Evolutionary conservation across 805 yeast genomes (phyloP).

Genomic region (Starmerella sp.): DNA sequence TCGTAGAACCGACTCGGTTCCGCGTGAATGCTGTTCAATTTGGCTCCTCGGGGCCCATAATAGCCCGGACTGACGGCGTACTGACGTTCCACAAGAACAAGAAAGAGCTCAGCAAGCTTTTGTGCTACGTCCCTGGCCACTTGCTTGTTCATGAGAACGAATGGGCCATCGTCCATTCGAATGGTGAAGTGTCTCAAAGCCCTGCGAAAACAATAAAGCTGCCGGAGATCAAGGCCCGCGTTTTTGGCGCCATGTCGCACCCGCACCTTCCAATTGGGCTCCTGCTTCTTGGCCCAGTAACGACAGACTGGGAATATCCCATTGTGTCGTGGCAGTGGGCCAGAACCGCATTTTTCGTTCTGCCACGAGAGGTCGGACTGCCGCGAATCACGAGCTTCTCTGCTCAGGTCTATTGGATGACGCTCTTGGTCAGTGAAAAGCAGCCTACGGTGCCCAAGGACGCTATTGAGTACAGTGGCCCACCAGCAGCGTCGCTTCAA

Average conservation of each 20-base stretch:
- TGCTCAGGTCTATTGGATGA: constrained; percentile 2
- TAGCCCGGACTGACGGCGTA: not conserved
- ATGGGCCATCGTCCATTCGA: constrained; percentile 1
- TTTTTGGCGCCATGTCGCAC: constrained; percentile 4
- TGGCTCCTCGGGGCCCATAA: not conserved
- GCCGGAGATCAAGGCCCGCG: constrained; percentile 10
- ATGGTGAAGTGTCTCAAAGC: constrained; percentile 4
- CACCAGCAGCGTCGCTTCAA: not conserved
- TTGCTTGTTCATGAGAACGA: not conserved
- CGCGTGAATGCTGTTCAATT: not conserved
- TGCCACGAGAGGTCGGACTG: not conserved
- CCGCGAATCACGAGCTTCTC: not conserved
- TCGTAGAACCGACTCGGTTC: not conserved
- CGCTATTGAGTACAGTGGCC: not conserved
- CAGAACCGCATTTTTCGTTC: constrained; percentile 4
- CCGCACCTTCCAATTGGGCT: constrained; percentile 13
- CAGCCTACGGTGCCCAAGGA: not conserved
- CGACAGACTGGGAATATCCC: constrained; percentile 13
- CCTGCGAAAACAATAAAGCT: not conserved
- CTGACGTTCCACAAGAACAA: not conserved
- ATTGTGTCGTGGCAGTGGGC: constrained; percentile 13
- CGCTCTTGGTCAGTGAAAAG: not conserved
- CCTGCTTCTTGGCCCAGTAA: not conserved
- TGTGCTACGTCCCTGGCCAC: not conserved
- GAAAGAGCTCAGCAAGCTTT: not conserved